Percentiles rank a stretch among this genome's conserved stretches.
phyloP scores from a whole-genome alignment of 148 eudicot species.

The Rhododendron vialii region DNA sequence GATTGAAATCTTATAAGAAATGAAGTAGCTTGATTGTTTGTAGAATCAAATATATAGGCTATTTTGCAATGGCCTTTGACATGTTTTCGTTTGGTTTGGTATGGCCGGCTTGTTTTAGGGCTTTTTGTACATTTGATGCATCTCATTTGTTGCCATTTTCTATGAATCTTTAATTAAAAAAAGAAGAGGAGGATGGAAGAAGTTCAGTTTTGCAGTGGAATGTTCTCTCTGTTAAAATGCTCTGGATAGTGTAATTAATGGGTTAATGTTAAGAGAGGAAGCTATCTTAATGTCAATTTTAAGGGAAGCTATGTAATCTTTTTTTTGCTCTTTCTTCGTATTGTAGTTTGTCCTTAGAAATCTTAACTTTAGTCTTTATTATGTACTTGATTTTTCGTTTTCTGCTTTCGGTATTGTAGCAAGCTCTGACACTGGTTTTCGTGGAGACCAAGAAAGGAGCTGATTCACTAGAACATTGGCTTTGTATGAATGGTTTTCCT shows the following conservation, averaged over 20 bases:
- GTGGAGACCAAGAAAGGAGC: slow-evolving; percentile 90
- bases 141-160: background rate
- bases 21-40: background rate
- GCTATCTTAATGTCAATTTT: no score
- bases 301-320: background rate
- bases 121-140: background rate
- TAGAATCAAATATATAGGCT: background rate
- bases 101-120: background rate
- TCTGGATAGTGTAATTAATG: background rate
- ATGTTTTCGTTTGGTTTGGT: background rate
- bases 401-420: slow-evolving; percentile 35
- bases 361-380: background rate
- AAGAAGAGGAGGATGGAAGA: background rate
- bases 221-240: background rate
- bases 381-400: background rate
- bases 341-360: background rate
- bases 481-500: slow-evolving; percentile 64
- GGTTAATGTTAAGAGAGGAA: no score
- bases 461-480: slow-evolving; percentile 68
- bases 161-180: background rate
- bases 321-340: background rate
- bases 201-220: background rate
- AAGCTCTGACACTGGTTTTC: slow-evolving; percentile 70
- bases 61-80: background rate
- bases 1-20: background rate